Percentiles rank a stretch among this genome's conserved stretches.
Conservation (phyloP, 148 eudicot genomes). For the Salicornia ramosissima region DNA sequence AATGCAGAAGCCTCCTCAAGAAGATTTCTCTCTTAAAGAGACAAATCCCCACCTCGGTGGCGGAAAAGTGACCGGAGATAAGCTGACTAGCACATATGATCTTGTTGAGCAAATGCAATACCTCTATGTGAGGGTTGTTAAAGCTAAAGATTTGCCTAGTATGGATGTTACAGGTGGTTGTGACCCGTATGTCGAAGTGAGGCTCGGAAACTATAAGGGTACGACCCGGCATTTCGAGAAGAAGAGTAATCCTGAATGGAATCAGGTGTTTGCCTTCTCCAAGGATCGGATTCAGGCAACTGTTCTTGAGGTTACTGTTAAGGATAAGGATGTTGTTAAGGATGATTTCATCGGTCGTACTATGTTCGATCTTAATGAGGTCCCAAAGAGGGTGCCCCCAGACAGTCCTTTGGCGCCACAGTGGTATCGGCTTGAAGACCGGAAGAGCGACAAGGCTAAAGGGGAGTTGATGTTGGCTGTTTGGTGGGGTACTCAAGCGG, state of each 20-base stretch:
- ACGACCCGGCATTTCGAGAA: constrained; percentile 56
- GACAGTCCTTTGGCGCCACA: constrained; percentile 80
- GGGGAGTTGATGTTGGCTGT: constrained; percentile 79
- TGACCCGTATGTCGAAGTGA: constrained; percentile 63
- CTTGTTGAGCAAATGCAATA: constrained; percentile 72
- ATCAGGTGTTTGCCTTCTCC: constrained; percentile 59
- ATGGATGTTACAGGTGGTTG: constrained; percentile 51
- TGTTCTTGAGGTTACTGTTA: constrained; percentile 50
- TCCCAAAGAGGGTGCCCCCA: constrained; percentile 67
- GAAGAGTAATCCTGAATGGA: constrained; percentile 57
- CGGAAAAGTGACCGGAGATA: constrained; percentile 48
- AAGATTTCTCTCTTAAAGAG: constrained; percentile 59
- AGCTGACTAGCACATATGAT: constrained; percentile 60
- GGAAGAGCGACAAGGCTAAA: constrained; percentile 40
- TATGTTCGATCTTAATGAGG: constrained; percentile 53
- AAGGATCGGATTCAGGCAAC: constrained; percentile 56
- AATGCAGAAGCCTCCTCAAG: constrained; percentile 52
- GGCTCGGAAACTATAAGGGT: constrained; percentile 61
- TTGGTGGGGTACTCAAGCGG: constrained; percentile 82
- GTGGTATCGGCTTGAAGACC: constrained; percentile 66
- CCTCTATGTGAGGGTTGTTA: constrained; percentile 62
- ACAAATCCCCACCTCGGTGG: constrained; percentile 63
- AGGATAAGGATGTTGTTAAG: constrained; percentile 52
- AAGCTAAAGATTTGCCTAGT: constrained; percentile 51
- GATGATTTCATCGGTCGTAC: constrained; percentile 59